phyloP scores from a whole-genome alignment of 495 filamentous ascomycete species.

The Xylaria longipes region DNA sequence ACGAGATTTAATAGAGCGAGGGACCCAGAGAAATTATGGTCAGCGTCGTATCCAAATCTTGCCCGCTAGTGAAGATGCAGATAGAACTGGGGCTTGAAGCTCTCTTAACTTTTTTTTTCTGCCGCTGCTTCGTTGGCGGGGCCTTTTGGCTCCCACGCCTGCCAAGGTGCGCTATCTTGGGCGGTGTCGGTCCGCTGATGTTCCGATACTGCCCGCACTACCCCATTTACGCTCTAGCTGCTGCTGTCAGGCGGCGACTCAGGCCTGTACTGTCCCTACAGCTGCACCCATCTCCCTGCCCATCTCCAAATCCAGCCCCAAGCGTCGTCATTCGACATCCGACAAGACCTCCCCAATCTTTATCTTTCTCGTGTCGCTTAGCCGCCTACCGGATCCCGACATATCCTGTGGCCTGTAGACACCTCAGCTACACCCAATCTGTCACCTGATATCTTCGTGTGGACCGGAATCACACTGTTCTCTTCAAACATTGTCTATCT shows the following conservation, averaged over 20 bases:
- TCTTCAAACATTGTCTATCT: not conserved
- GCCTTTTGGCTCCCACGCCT: not conserved
- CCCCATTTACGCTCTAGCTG: not conserved
- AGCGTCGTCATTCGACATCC: conserved; percentile 43
- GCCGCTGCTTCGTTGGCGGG: conserved; percentile 26
- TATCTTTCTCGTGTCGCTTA: conserved; percentile 6
- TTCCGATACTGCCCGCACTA: conserved; percentile 26
- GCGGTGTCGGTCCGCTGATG: conserved; percentile 36
- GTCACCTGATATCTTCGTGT: conserved; percentile 10
- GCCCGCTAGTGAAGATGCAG: conserved; percentile 7
- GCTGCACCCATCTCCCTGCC: conserved; percentile 28
- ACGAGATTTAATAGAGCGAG: not conserved
- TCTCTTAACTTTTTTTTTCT: conserved; percentile 42
- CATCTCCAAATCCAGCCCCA: conserved; percentile 24
- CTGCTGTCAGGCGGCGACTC: conserved; percentile 1
- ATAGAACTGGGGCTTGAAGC: conserved; percentile 10
- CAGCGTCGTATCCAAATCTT: not conserved
- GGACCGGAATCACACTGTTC: conserved; percentile 8
- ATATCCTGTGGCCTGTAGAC: conserved; percentile 1
- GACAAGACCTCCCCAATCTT: conserved; percentile 25
- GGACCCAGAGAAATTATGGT: not conserved
- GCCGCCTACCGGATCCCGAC: conserved; percentile 15
- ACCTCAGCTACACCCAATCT: conserved; percentile 17
- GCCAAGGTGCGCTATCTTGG: conserved; percentile 25
- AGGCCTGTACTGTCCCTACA: not conserved